phyloP scores from a whole-genome alignment of 768 basidiomycete species.

The Phaffia australis region DNA sequence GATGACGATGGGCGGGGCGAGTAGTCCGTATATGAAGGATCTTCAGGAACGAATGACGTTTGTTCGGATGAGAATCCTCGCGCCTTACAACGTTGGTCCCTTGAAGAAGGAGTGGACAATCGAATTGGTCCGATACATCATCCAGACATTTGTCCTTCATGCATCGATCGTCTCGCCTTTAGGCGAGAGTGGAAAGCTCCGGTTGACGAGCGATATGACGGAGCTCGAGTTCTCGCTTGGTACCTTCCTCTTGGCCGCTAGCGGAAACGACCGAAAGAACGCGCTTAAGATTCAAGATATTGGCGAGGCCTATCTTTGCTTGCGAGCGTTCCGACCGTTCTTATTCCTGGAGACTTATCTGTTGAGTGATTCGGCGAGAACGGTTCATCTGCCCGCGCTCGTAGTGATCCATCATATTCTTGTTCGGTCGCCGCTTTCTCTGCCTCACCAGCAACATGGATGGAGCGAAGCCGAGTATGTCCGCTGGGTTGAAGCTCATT shows the following conservation, averaged over 20 bases:
- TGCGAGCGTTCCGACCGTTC: conserved; percentile 50
- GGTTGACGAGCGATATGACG: conserved; percentile 91
- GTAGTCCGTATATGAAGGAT: conserved; percentile 81
- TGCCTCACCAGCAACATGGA: conserved; percentile 79
- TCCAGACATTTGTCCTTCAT: conserved; percentile 80
- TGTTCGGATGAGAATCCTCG: conserved; percentile 65
- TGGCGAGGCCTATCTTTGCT: not conserved
- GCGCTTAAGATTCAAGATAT: not conserved
- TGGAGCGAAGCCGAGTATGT: conserved; percentile 97
- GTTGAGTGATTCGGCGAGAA: conserved; percentile 56
- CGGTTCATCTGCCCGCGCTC: conserved; percentile 67
- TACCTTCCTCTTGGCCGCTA: conserved; percentile 54
- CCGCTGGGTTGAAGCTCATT: conserved; percentile 87
- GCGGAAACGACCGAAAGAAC: conserved; percentile 49
- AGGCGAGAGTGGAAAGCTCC: conserved; percentile 84
- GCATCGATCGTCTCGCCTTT: conserved; percentile 86
- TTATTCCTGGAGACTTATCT: conserved; percentile 74
- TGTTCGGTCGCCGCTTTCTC: conserved; percentile 59
- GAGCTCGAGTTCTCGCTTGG: conserved; percentile 86
- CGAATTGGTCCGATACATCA: conserved; percentile 63
- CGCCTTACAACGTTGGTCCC: conserved; percentile 60
- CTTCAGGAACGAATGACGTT: conserved; percentile 76
- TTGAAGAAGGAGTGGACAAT: conserved; percentile 59
- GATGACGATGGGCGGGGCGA: conserved; percentile 46
- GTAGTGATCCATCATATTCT: conserved; percentile 78